Percentiles rank a stretch among this genome's conserved stretches.
Evolutionary conservation across 345 rosid genomes (phyloP).

Genomic region (Boechera stricta): DNA sequence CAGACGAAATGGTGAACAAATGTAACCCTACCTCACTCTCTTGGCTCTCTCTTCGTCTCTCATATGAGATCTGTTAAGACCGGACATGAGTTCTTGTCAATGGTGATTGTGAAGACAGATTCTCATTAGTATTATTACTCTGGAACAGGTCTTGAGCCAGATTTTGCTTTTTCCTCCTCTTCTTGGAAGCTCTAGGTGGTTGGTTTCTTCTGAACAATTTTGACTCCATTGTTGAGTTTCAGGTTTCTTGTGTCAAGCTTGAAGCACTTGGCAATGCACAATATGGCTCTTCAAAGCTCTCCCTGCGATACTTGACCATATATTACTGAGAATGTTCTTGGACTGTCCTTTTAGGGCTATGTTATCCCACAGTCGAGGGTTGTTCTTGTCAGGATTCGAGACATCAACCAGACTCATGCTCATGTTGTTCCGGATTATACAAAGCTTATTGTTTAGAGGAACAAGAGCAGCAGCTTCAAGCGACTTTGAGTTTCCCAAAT

Average conservation of each 20-base stretch:
- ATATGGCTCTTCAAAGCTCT: slow-evolving; percentile 87
- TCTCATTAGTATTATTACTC: neutral
- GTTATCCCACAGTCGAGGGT: slow-evolving; percentile 87
- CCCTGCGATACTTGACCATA: slow-evolving; percentile 96
- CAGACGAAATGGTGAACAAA: slow-evolving; percentile 49
- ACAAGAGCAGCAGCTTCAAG: slow-evolving; percentile 96
- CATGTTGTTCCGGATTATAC: slow-evolving; percentile 94
- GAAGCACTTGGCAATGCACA: slow-evolving; percentile 95
- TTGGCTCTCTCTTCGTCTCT: slow-evolving; percentile 33
- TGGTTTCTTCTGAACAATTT: slow-evolving; percentile 24
- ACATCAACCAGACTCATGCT: slow-evolving; percentile 94
- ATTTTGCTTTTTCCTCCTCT: slow-evolving; percentile 8
- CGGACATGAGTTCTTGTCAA: neutral
- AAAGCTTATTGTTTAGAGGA: slow-evolving; percentile 80
- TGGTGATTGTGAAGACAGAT: neutral
- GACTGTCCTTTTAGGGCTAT: slow-evolving; percentile 82
- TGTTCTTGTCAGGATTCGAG: slow-evolving; percentile 70
- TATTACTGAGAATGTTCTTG: slow-evolving; percentile 72
- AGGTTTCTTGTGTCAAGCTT: slow-evolving; percentile 60
- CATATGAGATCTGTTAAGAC: slow-evolving; percentile 20
- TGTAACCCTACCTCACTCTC: slow-evolving; percentile 30
- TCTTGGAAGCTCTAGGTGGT: slow-evolving; percentile 21
- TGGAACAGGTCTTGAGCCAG: slow-evolving; percentile 16
- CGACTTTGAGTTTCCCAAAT: slow-evolving; percentile 78
- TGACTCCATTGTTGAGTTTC: slow-evolving; percentile 21